Evolutionary conservation across 306 rosid species (phyloP).

Genomic region (Sindora glabra): DNA sequence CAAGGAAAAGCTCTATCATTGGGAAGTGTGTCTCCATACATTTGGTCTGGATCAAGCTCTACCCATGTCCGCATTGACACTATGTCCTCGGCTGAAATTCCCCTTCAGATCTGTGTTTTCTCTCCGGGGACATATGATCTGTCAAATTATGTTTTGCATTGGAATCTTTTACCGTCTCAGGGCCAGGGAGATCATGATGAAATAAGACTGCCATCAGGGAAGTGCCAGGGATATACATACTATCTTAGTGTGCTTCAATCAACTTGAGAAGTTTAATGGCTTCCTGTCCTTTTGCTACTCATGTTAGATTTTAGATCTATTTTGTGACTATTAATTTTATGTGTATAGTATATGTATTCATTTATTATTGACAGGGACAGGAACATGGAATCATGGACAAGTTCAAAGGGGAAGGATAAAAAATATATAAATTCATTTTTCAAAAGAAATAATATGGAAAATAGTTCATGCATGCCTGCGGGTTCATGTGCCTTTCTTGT

Average conservation of each 20-base stretch:
- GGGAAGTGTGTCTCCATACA: slow-evolving; percentile 52
- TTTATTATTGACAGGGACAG: slow-evolving; percentile 34
- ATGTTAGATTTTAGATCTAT: slow-evolving; percentile 13
- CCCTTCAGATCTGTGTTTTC: slow-evolving; percentile 81
- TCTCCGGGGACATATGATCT: slow-evolving; percentile 79
- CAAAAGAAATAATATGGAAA: too few species aligned
- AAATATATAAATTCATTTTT: too few species aligned
- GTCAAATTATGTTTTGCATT: slow-evolving; percentile 67
- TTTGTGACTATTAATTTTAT: slow-evolving; percentile 30
- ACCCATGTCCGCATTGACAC: slow-evolving; percentile 55
- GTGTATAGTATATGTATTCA: slow-evolving; percentile 8
- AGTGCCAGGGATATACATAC: slow-evolving; percentile 75
- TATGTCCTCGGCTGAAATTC: slow-evolving; percentile 51
- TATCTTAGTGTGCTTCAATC: slow-evolving; percentile 75
- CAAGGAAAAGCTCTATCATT: slow-evolving; percentile 33
- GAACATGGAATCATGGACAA: slow-evolving; percentile 20
- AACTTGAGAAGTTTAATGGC: slow-evolving; percentile 18
- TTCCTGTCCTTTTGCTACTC: slow-evolving; percentile 5
- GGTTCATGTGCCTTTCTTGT: too few species aligned
- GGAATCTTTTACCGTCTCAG: slow-evolving; percentile 45
- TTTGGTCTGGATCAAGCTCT: slow-evolving; percentile 91
- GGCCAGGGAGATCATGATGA: slow-evolving; percentile 26
- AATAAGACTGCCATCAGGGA: slow-evolving; percentile 39
- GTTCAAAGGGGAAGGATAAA: slow-evolving; percentile 24
- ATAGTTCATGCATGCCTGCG: too few species aligned